phyloP scores from a whole-genome alignment of 2,329 filamentous ascomycete genomes.

The Coniochaeta prunicola region DNA sequence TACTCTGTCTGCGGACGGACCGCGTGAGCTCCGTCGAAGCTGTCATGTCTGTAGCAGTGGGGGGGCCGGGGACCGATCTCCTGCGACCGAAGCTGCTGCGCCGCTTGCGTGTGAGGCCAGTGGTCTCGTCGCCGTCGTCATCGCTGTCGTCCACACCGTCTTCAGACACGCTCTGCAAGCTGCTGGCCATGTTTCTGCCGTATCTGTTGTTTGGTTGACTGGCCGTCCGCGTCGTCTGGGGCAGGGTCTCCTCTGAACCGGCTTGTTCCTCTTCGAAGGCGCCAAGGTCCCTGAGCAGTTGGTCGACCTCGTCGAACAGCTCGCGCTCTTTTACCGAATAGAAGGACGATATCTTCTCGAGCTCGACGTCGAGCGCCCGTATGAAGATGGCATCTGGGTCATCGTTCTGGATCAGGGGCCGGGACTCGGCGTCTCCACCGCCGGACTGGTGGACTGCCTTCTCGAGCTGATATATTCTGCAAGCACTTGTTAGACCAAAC shows the following conservation, averaged over 20 bases:
- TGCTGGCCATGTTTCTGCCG: conserved; percentile 22
- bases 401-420: conserved; percentile 67
- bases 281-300: conserved; percentile 68
- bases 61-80: conserved; percentile 22
- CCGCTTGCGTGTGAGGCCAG: conserved; percentile 39
- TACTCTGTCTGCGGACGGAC: conserved; percentile 55
- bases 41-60: conserved; percentile 46
- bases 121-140: conserved; percentile 55
- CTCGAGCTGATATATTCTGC: conserved; percentile 89
- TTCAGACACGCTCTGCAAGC: conserved; percentile 41
- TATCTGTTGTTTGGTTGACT: conserved; percentile 15
- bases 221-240: conserved; percentile 18
- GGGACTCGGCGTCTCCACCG: conserved; percentile 68
- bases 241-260: conserved; percentile 7
- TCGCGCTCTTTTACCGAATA: conserved; percentile 86
- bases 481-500: conserved; percentile 1
- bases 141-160: conserved; percentile 57
- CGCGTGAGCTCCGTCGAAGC: conserved; percentile 54
- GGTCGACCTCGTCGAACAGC: conserved; percentile 71
- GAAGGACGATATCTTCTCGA: conserved; percentile 92
- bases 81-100: conserved; percentile 28
- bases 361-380: conserved; percentile 74
- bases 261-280: conserved; percentile 51
- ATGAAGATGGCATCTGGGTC: conserved; percentile 79
- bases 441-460: conserved; percentile 65